phyloP scores from a whole-genome alignment of 345 rosid genomes.

The Garcia nutans region DNA sequence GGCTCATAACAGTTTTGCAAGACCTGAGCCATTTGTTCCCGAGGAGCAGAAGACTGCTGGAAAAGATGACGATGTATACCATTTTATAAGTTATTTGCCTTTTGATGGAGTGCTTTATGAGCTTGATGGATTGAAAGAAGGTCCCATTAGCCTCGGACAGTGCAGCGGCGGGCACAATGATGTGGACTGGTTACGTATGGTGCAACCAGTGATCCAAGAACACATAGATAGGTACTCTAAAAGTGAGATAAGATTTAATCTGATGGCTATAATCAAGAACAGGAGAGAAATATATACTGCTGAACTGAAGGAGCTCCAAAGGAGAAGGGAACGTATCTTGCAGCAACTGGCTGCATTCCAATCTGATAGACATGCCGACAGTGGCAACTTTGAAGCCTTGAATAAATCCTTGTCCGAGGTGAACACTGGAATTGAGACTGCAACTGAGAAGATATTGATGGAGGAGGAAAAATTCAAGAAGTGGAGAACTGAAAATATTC shows the following conservation, averaged over 20 bases:
- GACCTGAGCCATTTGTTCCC: slow-evolving; percentile 92
- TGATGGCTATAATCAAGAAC: slow-evolving; percentile 88
- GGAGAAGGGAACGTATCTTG: slow-evolving; percentile 71
- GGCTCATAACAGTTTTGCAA: slow-evolving; percentile 96
- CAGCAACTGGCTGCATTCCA: slow-evolving; percentile 61
- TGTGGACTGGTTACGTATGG: slow-evolving; percentile 80
- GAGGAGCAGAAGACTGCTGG: slow-evolving; percentile 86
- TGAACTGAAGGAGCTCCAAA: slow-evolving; percentile 87
- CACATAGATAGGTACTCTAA: slow-evolving; percentile 84
- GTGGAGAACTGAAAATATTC: slow-evolving; percentile 92
- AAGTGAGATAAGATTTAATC: slow-evolving; percentile 94
- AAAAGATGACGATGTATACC: slow-evolving; percentile 97
- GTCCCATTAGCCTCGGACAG: slow-evolving; percentile 91
- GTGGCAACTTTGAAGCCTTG: slow-evolving; percentile 47
- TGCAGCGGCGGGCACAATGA: slow-evolving; percentile 57
- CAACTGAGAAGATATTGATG: slow-evolving; percentile 75
- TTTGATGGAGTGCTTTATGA: slow-evolving; percentile 90
- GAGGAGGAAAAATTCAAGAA: slow-evolving; percentile 96
- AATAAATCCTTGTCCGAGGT: slow-evolving; percentile 67
- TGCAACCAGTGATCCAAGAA: slow-evolving; percentile 96
- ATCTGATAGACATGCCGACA: slow-evolving; percentile 52
- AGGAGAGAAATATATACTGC: slow-evolving; percentile 80
- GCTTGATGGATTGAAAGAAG: slow-evolving; percentile 95
- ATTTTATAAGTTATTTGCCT: slow-evolving; percentile 91
- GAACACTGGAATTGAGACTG: slow-evolving; percentile 70